Base-by-base conservation (phyloP, 495 filamentous ascomycete genomes). In the Aspergillus hancockii region DNA sequence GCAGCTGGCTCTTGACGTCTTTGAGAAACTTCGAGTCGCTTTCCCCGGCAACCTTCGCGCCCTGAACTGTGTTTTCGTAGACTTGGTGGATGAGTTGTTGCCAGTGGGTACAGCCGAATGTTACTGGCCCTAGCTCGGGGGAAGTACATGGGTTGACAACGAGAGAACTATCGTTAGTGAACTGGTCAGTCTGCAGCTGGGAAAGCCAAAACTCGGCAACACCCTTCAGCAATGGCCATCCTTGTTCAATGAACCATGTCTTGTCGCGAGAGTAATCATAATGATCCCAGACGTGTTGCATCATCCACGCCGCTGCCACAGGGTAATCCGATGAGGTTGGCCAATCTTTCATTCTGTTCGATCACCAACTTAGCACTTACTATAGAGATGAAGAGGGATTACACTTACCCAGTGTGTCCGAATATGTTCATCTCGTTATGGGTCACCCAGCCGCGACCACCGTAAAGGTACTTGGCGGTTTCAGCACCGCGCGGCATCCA, bases 101-200 rank as follows among this genome's bases (percentile, higher is more conserved):
- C 58, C 75, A 75, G 53, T 81, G 75, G 8, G 78, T 65, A 63
- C 79, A 83, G 34, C 71, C 79, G 64, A 82, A 83, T 2, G 81
- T 82, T 34, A 75, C 79, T 0, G 78, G 76, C 1, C 79, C 79
- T 49, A 80, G 79, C 60, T 83, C 79, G 7, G 81, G 81, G 12
- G 71, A 75, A 45, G 80, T 80, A 62, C 80, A 83, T 0, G 78
- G 79, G 51, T 80, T 80, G 10, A 75, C 78, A 13, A 83, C 80
- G 16, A 81, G 65, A 5, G 74, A 79, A 25, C 75, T 71, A 52
- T 84, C 81, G n/a, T 80, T 77, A 58, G 71, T 76, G 59, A 76
- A 78, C 13, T 52, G 52, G 59, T 83, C 81, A 7, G 63, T 51
- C 45, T 76, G 68, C 2, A 83, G 66, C 56, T 76, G 71, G 16